Conservation (phyloP, 495 filamentous ascomycete species). For the Penicillium odoratum region DNA sequence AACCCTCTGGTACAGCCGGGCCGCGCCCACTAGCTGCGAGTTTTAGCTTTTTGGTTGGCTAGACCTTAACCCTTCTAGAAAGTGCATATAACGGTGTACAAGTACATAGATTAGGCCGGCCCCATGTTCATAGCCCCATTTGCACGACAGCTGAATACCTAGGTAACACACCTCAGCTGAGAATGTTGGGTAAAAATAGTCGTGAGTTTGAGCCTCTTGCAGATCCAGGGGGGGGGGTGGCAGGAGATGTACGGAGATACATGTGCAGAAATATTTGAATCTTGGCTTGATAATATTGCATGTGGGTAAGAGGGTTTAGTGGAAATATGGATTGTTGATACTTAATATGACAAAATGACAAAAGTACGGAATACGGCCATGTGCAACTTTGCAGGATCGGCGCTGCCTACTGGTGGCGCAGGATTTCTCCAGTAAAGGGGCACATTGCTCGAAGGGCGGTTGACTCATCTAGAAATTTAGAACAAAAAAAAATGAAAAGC, state of each 20-base stretch:
- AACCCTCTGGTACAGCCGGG: not conserved
- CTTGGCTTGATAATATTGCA: not conserved
- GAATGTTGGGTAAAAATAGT: not conserved
- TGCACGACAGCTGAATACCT: not conserved
- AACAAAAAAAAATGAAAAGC: slow-evolving; percentile 1
- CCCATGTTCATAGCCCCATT: not conserved
- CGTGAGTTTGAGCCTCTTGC: not conserved
- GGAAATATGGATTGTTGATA: not conserved
- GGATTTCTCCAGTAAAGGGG: slow-evolving; percentile 18
- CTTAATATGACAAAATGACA: slow-evolving; percentile 1
- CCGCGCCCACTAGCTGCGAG: not conserved
- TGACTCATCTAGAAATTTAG: slow-evolving; percentile 23
- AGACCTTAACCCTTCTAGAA: not conserved
- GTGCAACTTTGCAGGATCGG: slow-evolving; percentile 31
- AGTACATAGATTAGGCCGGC: not conserved
- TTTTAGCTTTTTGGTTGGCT: not conserved
- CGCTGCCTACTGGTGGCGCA: slow-evolving; percentile 27
- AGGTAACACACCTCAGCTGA: not conserved
- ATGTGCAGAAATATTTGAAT: not conserved
- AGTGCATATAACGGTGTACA: not conserved
- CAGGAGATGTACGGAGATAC: not conserved
- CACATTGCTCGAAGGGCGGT: slow-evolving; percentile 19
- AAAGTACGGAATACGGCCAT: slow-evolving; percentile 19
- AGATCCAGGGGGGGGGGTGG: no score
- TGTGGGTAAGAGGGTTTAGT: not conserved